Conservation (phyloP, 1,139 yeast species). For the Taphrina populina region DNA sequence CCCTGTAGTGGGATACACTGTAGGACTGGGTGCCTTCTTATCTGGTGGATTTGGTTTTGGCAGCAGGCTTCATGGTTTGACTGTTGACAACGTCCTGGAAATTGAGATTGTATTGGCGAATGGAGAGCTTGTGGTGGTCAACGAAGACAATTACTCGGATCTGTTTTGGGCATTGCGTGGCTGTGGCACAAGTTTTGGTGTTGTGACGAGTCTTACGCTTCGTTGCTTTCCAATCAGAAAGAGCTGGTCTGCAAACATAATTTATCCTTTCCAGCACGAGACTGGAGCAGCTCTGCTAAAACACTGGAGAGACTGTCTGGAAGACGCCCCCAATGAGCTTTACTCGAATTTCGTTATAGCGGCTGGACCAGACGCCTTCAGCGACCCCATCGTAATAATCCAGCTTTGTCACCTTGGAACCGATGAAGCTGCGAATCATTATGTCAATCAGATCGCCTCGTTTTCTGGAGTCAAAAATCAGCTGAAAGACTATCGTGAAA, state of each 20-base stretch:
- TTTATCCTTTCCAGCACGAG: constrained; percentile 6
- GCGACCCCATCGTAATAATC: constrained; percentile 4
- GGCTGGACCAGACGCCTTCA: constrained; percentile 12
- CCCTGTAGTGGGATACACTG: constrained; percentile 18
- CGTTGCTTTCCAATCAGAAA: constrained; percentile 7
- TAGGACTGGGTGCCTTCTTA: constrained; percentile 17
- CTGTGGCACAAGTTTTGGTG: constrained; percentile 15
- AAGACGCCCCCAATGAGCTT: constrained; percentile 3
- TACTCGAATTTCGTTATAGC: constrained; percentile 20
- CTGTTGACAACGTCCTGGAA: constrained; percentile 20
- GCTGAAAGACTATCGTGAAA: constrained; percentile 17
- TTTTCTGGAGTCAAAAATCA: constrained; percentile 11
- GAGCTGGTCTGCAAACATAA: constrained; percentile 15
- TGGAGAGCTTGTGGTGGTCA: constrained; percentile 10
- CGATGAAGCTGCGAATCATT: not conserved
- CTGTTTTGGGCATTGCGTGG: constrained; percentile 14
- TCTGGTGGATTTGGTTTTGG: constrained; percentile 21
- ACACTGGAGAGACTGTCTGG: constrained; percentile 16
- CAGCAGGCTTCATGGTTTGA: constrained; percentile 19
- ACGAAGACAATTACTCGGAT: not conserved
- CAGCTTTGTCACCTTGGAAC: constrained; percentile 17
- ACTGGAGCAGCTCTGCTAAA: constrained; percentile 11
- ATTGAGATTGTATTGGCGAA: constrained; percentile 10
- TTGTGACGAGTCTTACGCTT: constrained; percentile 4
- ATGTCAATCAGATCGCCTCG: constrained; percentile 8